phyloP scores from a whole-genome alignment of 257 asterid genomes.

The Nicotiana attenuata region DNA sequence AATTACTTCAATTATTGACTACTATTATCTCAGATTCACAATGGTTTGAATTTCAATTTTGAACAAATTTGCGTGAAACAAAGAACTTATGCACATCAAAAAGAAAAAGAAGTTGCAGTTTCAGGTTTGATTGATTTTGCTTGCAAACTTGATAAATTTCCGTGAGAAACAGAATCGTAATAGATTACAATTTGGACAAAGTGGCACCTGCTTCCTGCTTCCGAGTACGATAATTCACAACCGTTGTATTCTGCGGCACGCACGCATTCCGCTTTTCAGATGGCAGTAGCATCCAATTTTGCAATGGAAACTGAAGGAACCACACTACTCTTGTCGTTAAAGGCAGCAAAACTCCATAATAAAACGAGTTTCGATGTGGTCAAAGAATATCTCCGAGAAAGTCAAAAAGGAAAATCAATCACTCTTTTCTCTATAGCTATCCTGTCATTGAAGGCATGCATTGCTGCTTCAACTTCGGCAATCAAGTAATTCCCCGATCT shows the following conservation, averaged over 20 bases:
- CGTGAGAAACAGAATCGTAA: neutral
- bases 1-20: too few species aligned
- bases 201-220: constrained; percentile 1
- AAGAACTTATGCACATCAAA: neutral
- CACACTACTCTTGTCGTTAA: neutral
- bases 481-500: constrained; percentile 1
- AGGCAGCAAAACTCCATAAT: constrained; percentile 5
- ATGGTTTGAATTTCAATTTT: neutral
- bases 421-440: neutral
- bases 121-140: neutral
- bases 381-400: constrained; percentile 1
- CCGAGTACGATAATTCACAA: neutral
- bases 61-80: neutral
- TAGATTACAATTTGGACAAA: neutral
- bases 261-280: neutral
- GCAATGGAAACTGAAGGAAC: neutral
- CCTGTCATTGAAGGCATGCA: neutral
- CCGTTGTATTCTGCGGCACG: neutral
- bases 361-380: neutral
- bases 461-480: constrained; percentile 1
- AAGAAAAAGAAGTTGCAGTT: neutral
- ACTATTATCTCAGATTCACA: neutral
- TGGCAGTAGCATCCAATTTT: neutral
- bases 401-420: neutral
- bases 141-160: neutral